Percentiles rank a stretch among this genome's conserved stretches.
phyloP scores from a whole-genome alignment of 2,329 filamentous ascomycete species.

The Thelonectria rubi region DNA sequence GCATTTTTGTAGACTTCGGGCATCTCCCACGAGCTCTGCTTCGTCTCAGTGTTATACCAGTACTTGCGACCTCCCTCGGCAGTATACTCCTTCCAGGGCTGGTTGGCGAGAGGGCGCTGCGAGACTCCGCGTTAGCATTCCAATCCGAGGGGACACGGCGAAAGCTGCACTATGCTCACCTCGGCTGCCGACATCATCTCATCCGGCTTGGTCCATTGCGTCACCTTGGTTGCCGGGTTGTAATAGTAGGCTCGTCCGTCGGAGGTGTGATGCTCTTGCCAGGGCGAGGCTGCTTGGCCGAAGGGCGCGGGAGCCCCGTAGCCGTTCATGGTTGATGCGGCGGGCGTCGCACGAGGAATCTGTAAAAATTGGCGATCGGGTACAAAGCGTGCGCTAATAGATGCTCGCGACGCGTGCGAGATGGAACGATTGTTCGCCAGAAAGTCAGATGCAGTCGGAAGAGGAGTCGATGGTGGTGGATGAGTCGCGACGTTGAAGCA shows the following conservation, averaged over 20 bases:
- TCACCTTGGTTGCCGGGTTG: constrained; percentile 84
- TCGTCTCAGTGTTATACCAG: constrained; percentile 93
- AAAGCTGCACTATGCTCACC: constrained; percentile 58
- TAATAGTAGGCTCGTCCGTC: constrained; percentile 93
- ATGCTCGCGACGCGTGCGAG: constrained; percentile 21
- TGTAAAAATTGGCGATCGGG: background rate
- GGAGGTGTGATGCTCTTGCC: constrained; percentile 82
- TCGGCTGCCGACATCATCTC: constrained; percentile 87
- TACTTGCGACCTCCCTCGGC: constrained; percentile 89
- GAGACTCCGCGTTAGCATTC: constrained; percentile 26
- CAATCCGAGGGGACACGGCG: background rate
- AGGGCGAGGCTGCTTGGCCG: constrained; percentile 64
- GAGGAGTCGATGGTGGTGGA: constrained; percentile 22
- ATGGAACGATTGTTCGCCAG: constrained; percentile 11
- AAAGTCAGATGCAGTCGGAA: constrained; percentile 9
- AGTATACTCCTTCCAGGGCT: constrained; percentile 93
- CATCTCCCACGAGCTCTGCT: constrained; percentile 94
- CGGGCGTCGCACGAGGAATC: constrained; percentile 2
- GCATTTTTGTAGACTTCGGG: constrained; percentile 83
- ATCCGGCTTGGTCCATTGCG: constrained; percentile 93
- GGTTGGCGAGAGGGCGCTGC: constrained; percentile 80
- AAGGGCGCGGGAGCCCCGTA: constrained; percentile 57
- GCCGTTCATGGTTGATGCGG: constrained; percentile 63
- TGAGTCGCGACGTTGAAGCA: constrained; percentile 23
- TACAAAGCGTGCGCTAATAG: background rate